Base-by-base conservation (phyloP, 306 rosid genomes). In the Prunus kanzakura region DNA sequence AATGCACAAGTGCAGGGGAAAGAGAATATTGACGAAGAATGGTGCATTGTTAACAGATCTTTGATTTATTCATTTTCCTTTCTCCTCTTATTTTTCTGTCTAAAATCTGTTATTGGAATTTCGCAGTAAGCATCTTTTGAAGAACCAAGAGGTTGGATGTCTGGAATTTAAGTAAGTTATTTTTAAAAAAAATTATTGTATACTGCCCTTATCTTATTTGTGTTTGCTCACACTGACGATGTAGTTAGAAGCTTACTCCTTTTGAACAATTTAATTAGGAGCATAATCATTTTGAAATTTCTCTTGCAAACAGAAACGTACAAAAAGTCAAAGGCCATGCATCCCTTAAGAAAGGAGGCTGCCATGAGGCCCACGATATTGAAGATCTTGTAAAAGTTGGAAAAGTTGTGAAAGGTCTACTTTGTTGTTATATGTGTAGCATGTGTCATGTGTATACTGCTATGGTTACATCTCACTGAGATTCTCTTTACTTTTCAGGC, bases 361-460 rank as follows among this genome's bases (percentile, higher is more conserved):
- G 91, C 83, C 87, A 91, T 67, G 98, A 94, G 84, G 96, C 87
- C 57, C 88, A 86, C 83, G 98, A 94, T 83, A 90, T 94, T 65
- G 98, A 94, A 79, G 98, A 94, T 87, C 88, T 94, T 52, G 91
- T 94, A 47, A 90, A 91, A 87, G 86, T 94, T 69, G 98, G 98
- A 51, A 86, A 87, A 74, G 76, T 38, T 58, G 94, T 94, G 74
- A 91, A 87, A 90, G 98, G 97, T 91, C 74, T 29, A 64, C 52
- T 66, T 74, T 61, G 64, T 43, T 66, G 35, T 72, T 66, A 71
- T 71, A 54, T 52, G n/a, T 64, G 64, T 6, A 76, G 63, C 63
- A 52, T 29, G 10, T 32, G 35, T 30, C 29, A 35, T 43, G 1
- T 54, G 43, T 27, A 35, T 8, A 27, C 9, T 49, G 22, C 41